Evolutionary conservation across 164 flowering plant genomes (phyloP).

Genomic region (Annona squamosa): DNA sequence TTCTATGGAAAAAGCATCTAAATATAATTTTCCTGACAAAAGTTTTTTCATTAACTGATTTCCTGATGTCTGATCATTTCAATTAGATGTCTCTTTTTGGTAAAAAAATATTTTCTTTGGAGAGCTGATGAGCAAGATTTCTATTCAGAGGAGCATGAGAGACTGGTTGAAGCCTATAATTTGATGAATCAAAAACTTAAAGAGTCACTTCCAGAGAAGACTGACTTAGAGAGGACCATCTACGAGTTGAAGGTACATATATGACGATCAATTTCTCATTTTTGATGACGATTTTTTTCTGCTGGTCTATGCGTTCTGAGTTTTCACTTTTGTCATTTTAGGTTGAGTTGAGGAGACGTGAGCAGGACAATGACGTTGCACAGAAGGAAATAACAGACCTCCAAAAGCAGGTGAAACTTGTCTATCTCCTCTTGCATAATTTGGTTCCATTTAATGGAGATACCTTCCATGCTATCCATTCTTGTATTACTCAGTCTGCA

Average conservation of each 20-base stretch:
- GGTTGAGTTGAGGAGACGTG: slow-evolving; percentile 72
- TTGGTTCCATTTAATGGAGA: background rate
- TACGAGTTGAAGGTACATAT: slow-evolving; percentile 52
- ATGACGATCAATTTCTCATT: background rate
- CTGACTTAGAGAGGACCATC: slow-evolving; percentile 45
- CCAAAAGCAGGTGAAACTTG: slow-evolving; percentile 56
- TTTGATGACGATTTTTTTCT: background rate
- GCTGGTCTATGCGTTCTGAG: no score
- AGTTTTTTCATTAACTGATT: no score
- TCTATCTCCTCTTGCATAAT: background rate
- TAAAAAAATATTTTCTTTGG: background rate
- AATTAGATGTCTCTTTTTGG: background rate
- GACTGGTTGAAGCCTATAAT: slow-evolving; percentile 74
- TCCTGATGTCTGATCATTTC: background rate
- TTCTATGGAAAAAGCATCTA: no score
- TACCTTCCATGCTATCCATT: background rate
- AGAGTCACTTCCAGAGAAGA: slow-evolving; percentile 56
- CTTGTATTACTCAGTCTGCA: no score
- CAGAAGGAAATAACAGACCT: slow-evolving; percentile 77
- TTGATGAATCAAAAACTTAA: slow-evolving; percentile 61
- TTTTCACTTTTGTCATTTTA: slow-evolving; percentile 18
- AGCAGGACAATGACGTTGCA: slow-evolving; percentile 56
- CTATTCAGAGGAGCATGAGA: slow-evolving; percentile 64
- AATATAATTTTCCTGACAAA: no score
- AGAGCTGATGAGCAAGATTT: slow-evolving; percentile 6